Evolutionary conservation across 495 filamentous ascomycete genomes (phyloP).

Genomic region (Penicillium nucicola): DNA sequence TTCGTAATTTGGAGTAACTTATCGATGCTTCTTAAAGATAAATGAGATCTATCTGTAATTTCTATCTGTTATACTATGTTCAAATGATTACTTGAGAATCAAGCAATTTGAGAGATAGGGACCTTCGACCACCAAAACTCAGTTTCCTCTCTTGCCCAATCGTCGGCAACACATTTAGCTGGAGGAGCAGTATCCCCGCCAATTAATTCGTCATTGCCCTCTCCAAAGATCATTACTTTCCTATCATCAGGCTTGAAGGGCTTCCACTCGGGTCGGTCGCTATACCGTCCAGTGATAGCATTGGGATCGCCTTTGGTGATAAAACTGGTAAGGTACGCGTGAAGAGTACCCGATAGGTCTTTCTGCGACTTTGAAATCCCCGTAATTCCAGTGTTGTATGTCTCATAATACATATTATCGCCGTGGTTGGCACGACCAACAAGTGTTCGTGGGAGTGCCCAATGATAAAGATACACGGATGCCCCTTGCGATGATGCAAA

Average conservation of each 20-base stretch:
- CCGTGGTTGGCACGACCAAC: conserved; percentile 56
- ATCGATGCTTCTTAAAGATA: no score
- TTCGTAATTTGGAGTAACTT: neutral
- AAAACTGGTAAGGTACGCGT: conserved; percentile 56
- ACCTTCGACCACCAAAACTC: conserved; percentile 55
- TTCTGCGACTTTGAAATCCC: conserved; percentile 39
- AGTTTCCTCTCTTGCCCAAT: conserved; percentile 47
- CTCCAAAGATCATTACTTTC: conserved; percentile 53
- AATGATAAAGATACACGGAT: conserved; percentile 58
- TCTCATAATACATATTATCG: conserved; percentile 55
- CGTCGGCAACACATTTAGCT: conserved; percentile 40
- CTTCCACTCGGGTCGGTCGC: conserved; percentile 31
- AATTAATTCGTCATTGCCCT: conserved; percentile 58
- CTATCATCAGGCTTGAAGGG: conserved; percentile 14
- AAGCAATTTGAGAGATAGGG: conserved; percentile 29
- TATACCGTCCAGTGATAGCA: conserved; percentile 20
- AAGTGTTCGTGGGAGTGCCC: conserved; percentile 47
- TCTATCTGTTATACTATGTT: no score
- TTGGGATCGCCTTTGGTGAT: conserved; percentile 53
- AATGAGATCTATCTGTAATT: no score
- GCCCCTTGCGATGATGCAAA: conserved; percentile 38
- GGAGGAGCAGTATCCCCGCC: conserved; percentile 41
- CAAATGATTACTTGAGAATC: no score
- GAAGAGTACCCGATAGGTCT: conserved; percentile 50
- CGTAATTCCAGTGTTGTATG: conserved; percentile 45